Conservation (phyloP, 129 eudicot genomes). For the Mikania micrantha region DNA sequence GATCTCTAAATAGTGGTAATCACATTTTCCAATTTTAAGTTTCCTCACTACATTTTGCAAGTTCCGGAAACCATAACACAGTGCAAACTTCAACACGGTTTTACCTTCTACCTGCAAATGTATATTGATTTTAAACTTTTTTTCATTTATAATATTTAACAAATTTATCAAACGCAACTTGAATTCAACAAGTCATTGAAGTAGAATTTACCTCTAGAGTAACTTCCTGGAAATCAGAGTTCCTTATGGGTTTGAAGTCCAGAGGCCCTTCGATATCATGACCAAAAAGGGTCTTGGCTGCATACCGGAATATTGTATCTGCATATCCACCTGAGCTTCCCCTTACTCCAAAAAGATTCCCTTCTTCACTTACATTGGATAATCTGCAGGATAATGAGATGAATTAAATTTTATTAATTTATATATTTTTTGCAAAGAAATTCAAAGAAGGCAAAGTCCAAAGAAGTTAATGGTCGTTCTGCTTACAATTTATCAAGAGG, state of each 20-base stretch:
- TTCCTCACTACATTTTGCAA: constrained; percentile 83
- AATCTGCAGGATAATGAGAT: constrained; percentile 38
- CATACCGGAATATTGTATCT: constrained; percentile 74
- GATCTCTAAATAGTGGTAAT: constrained; percentile 76
- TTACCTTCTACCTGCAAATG: constrained; percentile 67
- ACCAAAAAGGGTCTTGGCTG: constrained; percentile 68
- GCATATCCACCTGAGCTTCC: constrained; percentile 98
- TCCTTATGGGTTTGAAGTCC: constrained; percentile 56
- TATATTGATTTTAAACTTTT: background rate
- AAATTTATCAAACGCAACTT: background rate
- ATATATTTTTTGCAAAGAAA: background rate
- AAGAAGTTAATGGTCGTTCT: constrained; percentile 2
- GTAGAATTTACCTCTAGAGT: constrained; percentile 59
- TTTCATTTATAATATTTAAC: background rate
- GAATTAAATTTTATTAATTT: too few species aligned
- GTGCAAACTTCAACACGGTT: constrained; percentile 79
- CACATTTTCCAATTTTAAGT: constrained; percentile 79
- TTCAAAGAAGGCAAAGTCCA: background rate
- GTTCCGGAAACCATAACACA: constrained; percentile 94
- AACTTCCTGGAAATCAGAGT: constrained; percentile 83
- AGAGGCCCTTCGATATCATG: constrained; percentile 74
- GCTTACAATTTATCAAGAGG: constrained; percentile 79
- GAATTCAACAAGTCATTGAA: background rate
- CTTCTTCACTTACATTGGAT: constrained; percentile 75
- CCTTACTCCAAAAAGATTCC: constrained; percentile 60